These are phyloP conservation scores for Trichosanthes truncata DNA, from an alignment of 306 rosid genomes.

Conservation along the genomic window DNA sequence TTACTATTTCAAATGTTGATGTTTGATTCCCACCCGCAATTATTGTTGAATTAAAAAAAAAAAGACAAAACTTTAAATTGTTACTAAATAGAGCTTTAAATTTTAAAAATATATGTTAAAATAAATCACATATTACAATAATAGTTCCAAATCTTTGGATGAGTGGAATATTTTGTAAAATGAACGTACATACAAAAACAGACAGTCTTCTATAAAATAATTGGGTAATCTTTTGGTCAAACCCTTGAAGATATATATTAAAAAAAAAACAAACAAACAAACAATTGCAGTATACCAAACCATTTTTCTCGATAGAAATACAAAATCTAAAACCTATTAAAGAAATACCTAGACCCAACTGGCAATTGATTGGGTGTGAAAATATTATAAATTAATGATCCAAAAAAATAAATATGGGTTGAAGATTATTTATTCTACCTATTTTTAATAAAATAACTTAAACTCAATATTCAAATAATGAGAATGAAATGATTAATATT, in stretches of 20 bases:
- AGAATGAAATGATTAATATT: too few species aligned
- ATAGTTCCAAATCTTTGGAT: neutral
- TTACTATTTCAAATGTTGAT: too few species aligned
- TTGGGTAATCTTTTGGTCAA: neutral
- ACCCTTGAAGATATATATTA: neutral
- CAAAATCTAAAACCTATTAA: neutral
- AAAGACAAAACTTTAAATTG: too few species aligned
- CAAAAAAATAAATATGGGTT: neutral
- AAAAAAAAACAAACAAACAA: neutral
- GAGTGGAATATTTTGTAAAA: neutral
- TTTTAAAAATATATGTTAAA: neutral
- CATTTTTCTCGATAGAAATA: neutral
- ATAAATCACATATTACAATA: neutral
- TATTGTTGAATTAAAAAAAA: too few species aligned
- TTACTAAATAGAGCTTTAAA: too few species aligned
- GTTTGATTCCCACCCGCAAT: too few species aligned
- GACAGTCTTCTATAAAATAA: neutral
- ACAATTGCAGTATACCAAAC: neutral
- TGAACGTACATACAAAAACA: neutral
- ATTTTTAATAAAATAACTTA: too few species aligned
- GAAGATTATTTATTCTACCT: too few species aligned
- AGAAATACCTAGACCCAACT: constrained; percentile 2
- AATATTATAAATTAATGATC: neutral
- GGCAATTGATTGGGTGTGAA: neutral
- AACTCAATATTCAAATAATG: neutral